Evolutionary conservation across 202 grass and related monocot genomes (phyloP), one percentile per base, ranked within the genome.

Genomic region (Eragrostis tef): DNA sequence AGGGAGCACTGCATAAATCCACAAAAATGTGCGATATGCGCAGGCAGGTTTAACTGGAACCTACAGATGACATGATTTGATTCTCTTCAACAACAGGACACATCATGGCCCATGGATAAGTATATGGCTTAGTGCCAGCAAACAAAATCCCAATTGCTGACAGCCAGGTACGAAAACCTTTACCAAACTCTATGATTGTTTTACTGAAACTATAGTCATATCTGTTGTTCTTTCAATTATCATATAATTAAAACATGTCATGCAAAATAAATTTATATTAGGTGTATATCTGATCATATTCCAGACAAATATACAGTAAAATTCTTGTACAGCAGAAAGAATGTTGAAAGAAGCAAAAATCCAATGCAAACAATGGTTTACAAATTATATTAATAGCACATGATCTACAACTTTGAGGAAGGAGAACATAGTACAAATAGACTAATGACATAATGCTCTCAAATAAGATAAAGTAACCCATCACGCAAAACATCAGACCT

Each of bases 21-120:
- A 22, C 25, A 26, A 46, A 77, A 11, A 36, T 26, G 31, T 14
- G 57, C 54, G 65, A 3, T 19, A 53, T 13, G 0, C 11, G 11
- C 15, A 54, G 44, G 34, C 4, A 79, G 64, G 8, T 79, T 66
- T 53, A 51, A 79, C 65, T 73, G 25, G 43, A 43, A 16, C 27
- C 14, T 19, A n/a, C 26, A 52, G 44, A 83, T 76, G 7, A 72
- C 82, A 53, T 9, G 8, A 57, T 26, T 71, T 66, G 8, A 21
- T 46, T 69, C 42, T 44, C 48, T 42, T 52, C 45, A 65, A 19
- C 16, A 64, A 43, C 4, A 79, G 12, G 7, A 25, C 27, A 68
- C 11, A 51, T 9, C 6, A 27, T 66, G 63, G 12, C 25, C 26
- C 60, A 11, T 41, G 16, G 20, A 11, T 31, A 70, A 81, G 34